Base-by-base conservation (phyloP, 2,329 filamentous ascomycete genomes). In the Hypoxylon sp. region DNA sequence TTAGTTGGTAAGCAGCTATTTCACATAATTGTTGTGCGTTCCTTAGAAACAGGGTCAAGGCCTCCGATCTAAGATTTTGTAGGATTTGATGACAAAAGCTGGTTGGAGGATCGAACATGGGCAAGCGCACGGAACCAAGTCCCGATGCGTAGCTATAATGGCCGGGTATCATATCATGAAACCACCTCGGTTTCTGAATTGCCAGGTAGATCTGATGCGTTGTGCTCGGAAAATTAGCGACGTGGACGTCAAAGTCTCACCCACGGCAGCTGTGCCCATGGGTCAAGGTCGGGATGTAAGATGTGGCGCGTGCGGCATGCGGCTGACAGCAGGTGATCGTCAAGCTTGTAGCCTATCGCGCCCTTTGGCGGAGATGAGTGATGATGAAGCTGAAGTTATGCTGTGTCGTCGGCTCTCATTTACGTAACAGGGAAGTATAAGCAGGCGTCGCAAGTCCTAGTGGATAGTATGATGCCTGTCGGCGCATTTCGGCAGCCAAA, bases 401-500 rank as follows among this genome's bases (percentile, higher is more conserved):
- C 11, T 49, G 32, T 47, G 11, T 47, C 6, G 17, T 30, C 26
- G 28, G 44, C 39, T 47, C 57, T 50, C 20, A 22, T 53, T 67
- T 61, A 67, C 60, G 60, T 62, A 64, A 67, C 39, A 41, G n/a
- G 13, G 32, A 52, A 26, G 41, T 46, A 51, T 53, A 59, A 53
- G 60, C 28, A 46, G 56, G 53, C 26, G 49, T 15, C 24, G 34
- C n/a, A n/a, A 17, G 15, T 41, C 19, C 37, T 52, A 32, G 24
- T 26, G 54, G 24, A 41, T 41, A 41, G 24, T 63, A 24, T n/a
- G 22, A 44, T 30, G 48, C 22, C 48, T 62, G 39, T 49, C 50
- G 52, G 30, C 10, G 17, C 52, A 56, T 59, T 48, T 43, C 20
- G 28, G 43, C 43, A 32, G 34, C 50, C 30, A 41, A 49, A 30